Base-by-base conservation (phyloP, 176 grass and related monocot species). In the Oryza officinalis region DNA sequence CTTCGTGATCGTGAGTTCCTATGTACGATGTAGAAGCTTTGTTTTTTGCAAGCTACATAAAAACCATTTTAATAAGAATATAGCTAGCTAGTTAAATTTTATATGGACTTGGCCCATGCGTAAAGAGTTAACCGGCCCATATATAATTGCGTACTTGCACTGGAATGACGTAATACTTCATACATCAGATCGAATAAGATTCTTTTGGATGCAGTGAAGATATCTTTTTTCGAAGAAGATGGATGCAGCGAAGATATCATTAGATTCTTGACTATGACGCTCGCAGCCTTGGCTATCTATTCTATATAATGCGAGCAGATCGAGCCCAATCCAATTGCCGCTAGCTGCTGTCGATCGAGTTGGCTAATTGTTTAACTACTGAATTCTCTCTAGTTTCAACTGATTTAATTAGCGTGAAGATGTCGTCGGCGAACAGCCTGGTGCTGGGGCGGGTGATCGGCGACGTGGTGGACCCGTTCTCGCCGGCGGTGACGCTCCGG, bases 381-480 rank as follows among this genome's bases (percentile, higher is more conserved):
- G 37, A 38, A 38, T 8, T 38, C 37, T 38, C 37, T 38, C 7
- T 38, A 8, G 1, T 50, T 50, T 57, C 22, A 6, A 57, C 18
- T 57, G 18, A 57, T n/a, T 57, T 57, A 57, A n/a, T 38, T 38
- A 38, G 37, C 37, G 7, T 8, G 7, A 38, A 38, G 37, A 38
- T 66, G 76, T 30, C 60, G 81, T 73, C 75, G 83, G 77, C 83
- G 65, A 81, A 94, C 72, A 75, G 84, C 52, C 69, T 94, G 38
- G 63, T 88, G 20, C 52, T 94, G 49, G 89, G 81, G 38, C 80
- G 80, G 28, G 84, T 94, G 61, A 74, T 94, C 25, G 84, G 89
- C 70, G 92, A 94, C 54, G 92, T 94, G 15, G 45, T 94, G 7
- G 89, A 87, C 43, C 89, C 37, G 2, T 91, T 94, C 74, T 77